A percentile compares a stretch with the other conserved stretches of the same genome.
Conservation (phyloP, 2,329 filamentous ascomycete species). For the Diaporthe destruens region DNA sequence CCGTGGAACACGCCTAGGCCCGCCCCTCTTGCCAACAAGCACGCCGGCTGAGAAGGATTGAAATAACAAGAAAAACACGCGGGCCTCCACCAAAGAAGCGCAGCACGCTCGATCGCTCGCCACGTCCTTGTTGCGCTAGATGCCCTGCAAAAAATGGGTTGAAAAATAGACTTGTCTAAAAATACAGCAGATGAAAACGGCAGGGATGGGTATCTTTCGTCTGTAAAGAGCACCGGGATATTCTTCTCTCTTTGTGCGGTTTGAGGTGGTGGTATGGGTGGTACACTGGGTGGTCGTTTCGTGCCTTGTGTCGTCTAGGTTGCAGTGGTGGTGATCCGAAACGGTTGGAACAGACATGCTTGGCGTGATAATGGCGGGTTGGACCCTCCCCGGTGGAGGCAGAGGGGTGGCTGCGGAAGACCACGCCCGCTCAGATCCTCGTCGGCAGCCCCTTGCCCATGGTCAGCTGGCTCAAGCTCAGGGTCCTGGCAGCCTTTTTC, state of each 20-base stretch:
- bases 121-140: conserved; percentile 17
- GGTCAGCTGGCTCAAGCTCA: conserved; percentile 74
- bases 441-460: conserved; percentile 54
- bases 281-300: conserved; percentile 34
- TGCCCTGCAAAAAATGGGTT: neutral
- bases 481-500: conserved; percentile 71
- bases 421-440: conserved; percentile 42
- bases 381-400: neutral
- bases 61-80: conserved; percentile 15
- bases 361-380: neutral
- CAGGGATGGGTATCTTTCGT: conserved; percentile 36
- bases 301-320: conserved; percentile 9
- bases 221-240: conserved; percentile 14
- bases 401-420: neutral
- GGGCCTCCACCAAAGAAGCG: conserved; percentile 13
- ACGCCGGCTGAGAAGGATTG: conserved; percentile 14
- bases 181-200: conserved; percentile 32
- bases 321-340: neutral
- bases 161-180: conserved; percentile 20
- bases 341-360: neutral
- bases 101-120: conserved; percentile 17
- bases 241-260: conserved; percentile 13
- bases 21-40: neutral
- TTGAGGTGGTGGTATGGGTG: neutral
- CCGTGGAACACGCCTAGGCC: conserved; percentile 18